Conservation (phyloP, 2,329 filamentous ascomycete species). For the Mycosphaerella sp. region DNA sequence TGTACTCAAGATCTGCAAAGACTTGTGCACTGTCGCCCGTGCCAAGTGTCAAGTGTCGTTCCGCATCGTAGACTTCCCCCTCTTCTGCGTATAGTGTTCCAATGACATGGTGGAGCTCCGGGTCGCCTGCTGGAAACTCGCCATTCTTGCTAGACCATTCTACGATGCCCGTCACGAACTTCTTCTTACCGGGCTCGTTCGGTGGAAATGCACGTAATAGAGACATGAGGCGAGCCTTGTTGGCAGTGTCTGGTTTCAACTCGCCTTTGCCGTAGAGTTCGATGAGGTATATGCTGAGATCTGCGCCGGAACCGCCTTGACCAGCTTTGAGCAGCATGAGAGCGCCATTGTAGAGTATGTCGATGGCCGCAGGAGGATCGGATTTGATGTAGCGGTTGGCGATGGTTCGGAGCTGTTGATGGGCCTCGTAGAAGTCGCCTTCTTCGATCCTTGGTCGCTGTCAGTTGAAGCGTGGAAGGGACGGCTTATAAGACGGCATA, state of each 20-base stretch:
- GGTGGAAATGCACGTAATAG: constrained; percentile 73
- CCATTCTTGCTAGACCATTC: constrained; percentile 83
- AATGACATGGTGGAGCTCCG: constrained; percentile 87
- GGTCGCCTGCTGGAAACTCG: constrained; percentile 83
- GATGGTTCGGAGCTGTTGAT: constrained; percentile 95
- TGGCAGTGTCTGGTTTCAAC: constrained; percentile 66
- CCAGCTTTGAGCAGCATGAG: constrained; percentile 81
- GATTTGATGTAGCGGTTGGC: constrained; percentile 90
- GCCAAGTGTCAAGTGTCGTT: constrained; percentile 80
- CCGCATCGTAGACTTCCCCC: constrained; percentile 86
- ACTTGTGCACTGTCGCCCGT: constrained; percentile 81
- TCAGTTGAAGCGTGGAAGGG: constrained; percentile 1
- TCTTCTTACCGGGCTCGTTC: constrained; percentile 86
- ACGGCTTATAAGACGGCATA: constrained; percentile 32
- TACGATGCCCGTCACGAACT: constrained; percentile 81
- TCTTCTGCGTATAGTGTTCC: constrained; percentile 88
- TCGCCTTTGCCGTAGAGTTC: constrained; percentile 88
- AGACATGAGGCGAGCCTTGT: constrained; percentile 68
- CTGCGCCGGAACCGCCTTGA: constrained; percentile 89
- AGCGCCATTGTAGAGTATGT: constrained; percentile 78
- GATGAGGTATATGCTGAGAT: constrained; percentile 78
- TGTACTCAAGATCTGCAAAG: constrained; percentile 77
- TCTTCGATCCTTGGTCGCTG: constrained; percentile 62
- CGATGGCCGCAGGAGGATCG: constrained; percentile 78
- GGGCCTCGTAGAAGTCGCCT: constrained; percentile 94